A percentile compares a stretch with the other conserved stretches of the same genome.
phyloP scores from a whole-genome alignment of 2,329 filamentous ascomycete species.

The Cladophialophora exuberans region DNA sequence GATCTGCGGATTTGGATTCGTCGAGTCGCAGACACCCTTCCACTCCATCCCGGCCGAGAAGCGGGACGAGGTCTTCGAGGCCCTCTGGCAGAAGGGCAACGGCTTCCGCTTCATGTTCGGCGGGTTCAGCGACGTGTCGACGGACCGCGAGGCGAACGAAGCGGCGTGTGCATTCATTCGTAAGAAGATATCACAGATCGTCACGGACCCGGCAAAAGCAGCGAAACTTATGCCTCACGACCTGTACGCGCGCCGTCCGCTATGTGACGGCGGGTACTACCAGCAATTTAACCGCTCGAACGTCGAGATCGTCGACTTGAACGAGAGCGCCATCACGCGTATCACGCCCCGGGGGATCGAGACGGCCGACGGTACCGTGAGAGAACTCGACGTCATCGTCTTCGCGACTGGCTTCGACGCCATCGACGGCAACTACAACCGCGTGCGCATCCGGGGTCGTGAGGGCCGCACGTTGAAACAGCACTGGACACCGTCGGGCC shows the following conservation, averaged over 20 bases:
- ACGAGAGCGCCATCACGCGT: slow-evolving; percentile 44
- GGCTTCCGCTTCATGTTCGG: slow-evolving; percentile 59
- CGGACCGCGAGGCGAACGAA: slow-evolving; percentile 52
- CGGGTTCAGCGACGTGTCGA: slow-evolving; percentile 55
- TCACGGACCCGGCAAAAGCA: slow-evolving; percentile 52
- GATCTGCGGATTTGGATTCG: slow-evolving; percentile 64
- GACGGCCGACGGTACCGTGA: slow-evolving; percentile 41
- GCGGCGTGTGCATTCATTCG: slow-evolving; percentile 60
- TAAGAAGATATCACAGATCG: slow-evolving; percentile 54
- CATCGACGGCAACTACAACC: slow-evolving; percentile 41
- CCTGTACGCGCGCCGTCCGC: slow-evolving; percentile 18
- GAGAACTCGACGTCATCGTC: slow-evolving; percentile 45
- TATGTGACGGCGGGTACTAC: slow-evolving; percentile 37
- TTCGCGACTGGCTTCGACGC: slow-evolving; percentile 35
- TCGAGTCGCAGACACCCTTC: slow-evolving; percentile 45
- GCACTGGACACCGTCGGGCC: slow-evolving; percentile 36
- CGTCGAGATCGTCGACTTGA: slow-evolving; percentile 51
- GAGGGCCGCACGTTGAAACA: slow-evolving; percentile 37
- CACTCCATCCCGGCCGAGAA: slow-evolving; percentile 9
- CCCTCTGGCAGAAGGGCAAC: slow-evolving; percentile 51
- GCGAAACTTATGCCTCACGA: slow-evolving; percentile 17
- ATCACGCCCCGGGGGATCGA: slow-evolving; percentile 46
- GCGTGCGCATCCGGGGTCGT: slow-evolving; percentile 37
- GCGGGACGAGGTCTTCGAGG: slow-evolving; percentile 52
- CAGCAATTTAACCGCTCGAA: slow-evolving; percentile 52